These are phyloP conservation scores for Fraxinus anomala DNA, from an alignment of 257 asterid genomes.

Conservation along the genomic window DNA sequence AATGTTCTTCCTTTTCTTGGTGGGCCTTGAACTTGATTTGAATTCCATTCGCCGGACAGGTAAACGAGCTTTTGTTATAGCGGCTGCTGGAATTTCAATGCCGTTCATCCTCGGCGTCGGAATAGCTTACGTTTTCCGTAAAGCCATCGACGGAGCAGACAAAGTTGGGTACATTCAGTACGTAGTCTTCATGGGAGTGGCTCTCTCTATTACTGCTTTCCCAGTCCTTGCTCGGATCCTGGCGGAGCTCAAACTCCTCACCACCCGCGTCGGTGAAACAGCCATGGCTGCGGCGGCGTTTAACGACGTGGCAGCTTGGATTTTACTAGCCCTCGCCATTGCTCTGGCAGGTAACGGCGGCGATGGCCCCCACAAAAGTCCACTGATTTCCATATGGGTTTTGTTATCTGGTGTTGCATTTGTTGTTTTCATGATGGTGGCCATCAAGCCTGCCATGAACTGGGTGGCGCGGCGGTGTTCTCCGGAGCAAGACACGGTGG, in stretches of 20 bases:
- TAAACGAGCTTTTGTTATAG: constrained; percentile 44
- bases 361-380: constrained; percentile 39
- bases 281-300: constrained; percentile 77
- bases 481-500: constrained; percentile 35
- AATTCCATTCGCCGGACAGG: constrained; percentile 48
- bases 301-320: constrained; percentile 72
- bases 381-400: constrained; percentile 54
- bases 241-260: constrained; percentile 65
- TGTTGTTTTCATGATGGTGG: constrained; percentile 51
- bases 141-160: constrained; percentile 41
- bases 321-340: constrained; percentile 61
- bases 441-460: constrained; percentile 53
- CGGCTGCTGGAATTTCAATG: constrained; percentile 54
- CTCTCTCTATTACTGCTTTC: constrained; percentile 67
- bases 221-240: constrained; percentile 69
- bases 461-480: constrained; percentile 45
- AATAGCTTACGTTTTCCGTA: constrained; percentile 42
- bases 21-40: constrained; percentile 65
- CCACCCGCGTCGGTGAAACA: constrained; percentile 54
- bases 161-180: constrained; percentile 42
- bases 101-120: constrained; percentile 48
- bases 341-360: constrained; percentile 55
- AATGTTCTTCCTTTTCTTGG: constrained; percentile 61
- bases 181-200: constrained; percentile 59
- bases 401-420: constrained; percentile 47